Evolutionary conservation across 2,329 filamentous ascomycete genomes (phyloP).

Genomic region (Ophiostoma pallidulum): DNA sequence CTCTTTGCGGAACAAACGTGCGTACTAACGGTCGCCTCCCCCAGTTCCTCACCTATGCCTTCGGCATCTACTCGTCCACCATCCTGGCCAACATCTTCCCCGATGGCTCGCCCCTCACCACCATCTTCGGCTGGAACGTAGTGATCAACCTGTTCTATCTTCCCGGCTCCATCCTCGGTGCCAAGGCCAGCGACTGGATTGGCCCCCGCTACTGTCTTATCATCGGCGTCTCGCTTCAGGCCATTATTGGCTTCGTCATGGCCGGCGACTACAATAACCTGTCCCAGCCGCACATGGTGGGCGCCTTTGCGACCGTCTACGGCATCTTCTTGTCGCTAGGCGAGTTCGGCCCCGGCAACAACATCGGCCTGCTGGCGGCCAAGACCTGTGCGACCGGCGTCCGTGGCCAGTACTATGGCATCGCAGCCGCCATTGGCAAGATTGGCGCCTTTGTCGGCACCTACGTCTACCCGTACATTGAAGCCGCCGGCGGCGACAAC

Average conservation of each 20-base stretch:
- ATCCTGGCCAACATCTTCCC: conserved; percentile 61
- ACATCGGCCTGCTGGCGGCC: conserved; percentile 77
- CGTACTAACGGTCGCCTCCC: too few relatives aligned
- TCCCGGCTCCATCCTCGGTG: conserved; percentile 69
- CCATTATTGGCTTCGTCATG: conserved; percentile 80
- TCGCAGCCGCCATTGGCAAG: conserved; percentile 65
- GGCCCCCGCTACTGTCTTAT: conserved; percentile 69
- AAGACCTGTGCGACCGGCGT: conserved; percentile 85
- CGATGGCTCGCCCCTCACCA: conserved; percentile 53
- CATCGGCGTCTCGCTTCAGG: conserved; percentile 62
- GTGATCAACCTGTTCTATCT: conserved; percentile 85
- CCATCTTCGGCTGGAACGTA: conserved; percentile 78
- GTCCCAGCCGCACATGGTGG: conserved; percentile 57
- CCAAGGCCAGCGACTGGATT: conserved; percentile 66
- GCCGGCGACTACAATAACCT: conserved; percentile 65
- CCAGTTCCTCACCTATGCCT: conserved; percentile 70
- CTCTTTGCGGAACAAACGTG: background rate
- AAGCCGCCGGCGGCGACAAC: conserved; percentile 46
- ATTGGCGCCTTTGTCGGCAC: conserved; percentile 79
- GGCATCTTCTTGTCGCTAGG: conserved; percentile 69
- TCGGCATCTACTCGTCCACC: conserved; percentile 72
- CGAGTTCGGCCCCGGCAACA: conserved; percentile 80
- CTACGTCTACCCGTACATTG: conserved; percentile 69
- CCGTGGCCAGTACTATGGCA: conserved; percentile 66
- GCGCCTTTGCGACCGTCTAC: conserved; percentile 69